Base-by-base conservation (phyloP, 768 basidiomycete species). In the Amanita polypyramis region DNA sequence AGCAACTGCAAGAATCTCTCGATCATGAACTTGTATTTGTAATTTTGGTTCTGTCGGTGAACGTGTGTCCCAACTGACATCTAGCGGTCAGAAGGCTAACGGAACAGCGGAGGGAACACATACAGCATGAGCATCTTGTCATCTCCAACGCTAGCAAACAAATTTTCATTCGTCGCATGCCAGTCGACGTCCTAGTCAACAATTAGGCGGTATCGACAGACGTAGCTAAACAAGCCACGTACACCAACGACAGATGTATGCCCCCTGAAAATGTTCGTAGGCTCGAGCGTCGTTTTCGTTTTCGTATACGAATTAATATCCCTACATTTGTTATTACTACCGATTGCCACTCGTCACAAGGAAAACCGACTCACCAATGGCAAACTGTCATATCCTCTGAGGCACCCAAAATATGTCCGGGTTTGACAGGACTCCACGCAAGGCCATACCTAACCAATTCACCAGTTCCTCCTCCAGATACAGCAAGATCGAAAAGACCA, bases 331-430 rank as follows among this genome's bases (percentile, higher is more conserved):
- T 54, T 34, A 55, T 38, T 27, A 45, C 1, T 29, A 35, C 29
- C 43, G 23, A 19, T n/a, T 34, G 5, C 20, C 4, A 20, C 34
- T 50, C 7, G 6, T 19, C n/a, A n/a, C 15, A 20, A 19, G 5
- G 5, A 29, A 42, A 29, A 21, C 6, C 23, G 4, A 62, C 77
- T 52, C 55, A 88, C 93, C 96, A 99, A 60, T 92, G 80, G 56
- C 92, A 96, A 32, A 98, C 80, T 0, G 94, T 96, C 73, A 84
- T 90, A 63, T 98, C 96, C 62, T 98, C 94, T 4, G 91, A 93
- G 17, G 90, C 89, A 55, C 89, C 91, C 5, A 98, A 70, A 11
- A 99, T 71, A 59, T 93, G 81, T 0, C 96, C 96, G 33, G 72
- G 55, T 60, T 86, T 92, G 33, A 75, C 61, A 4, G 90, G 83